phyloP scores from a whole-genome alignment of 2,329 filamentous ascomycete genomes.

The Colletotrichum simmondsii region DNA sequence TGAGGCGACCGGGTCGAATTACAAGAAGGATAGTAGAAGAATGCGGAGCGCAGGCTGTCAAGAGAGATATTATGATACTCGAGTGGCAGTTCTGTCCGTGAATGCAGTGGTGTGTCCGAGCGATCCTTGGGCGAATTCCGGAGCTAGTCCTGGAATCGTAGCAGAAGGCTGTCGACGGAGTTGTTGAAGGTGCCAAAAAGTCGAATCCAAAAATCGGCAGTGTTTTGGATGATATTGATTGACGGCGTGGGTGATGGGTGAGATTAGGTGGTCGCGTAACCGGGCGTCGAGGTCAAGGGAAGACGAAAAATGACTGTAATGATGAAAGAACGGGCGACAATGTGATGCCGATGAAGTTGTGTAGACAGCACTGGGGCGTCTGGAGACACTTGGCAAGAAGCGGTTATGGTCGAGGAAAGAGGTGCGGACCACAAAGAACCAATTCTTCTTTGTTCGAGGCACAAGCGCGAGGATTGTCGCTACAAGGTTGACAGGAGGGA shows the following conservation, averaged over 20 bases:
- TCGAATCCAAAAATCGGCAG: constrained; percentile 40
- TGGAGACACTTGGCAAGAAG: constrained; percentile 5
- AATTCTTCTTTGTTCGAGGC: constrained; percentile 23
- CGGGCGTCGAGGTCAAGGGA: constrained; percentile 32
- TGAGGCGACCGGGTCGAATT: constrained; percentile 35
- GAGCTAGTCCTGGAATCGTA: constrained; percentile 17
- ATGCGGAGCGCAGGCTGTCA: constrained; percentile 23
- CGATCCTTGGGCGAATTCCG: constrained; percentile 20
- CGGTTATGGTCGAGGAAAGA: constrained; percentile 11
- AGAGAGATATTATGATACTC: constrained; percentile 37
- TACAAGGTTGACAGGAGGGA: background rate
- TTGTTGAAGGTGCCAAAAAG: constrained; percentile 45
- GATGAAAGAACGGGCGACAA: constrained; percentile 28
- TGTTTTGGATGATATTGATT: constrained; percentile 32
- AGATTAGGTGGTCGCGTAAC: constrained; percentile 29
- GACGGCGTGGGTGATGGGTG: constrained; percentile 18
- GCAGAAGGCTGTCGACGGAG: constrained; percentile 14
- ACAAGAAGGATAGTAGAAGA: constrained; percentile 33
- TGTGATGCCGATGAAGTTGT: constrained; percentile 16
- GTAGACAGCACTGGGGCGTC: constrained; percentile 16
- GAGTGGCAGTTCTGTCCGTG: background rate
- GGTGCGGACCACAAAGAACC: constrained; percentile 20
- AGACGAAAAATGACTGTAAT: constrained; percentile 27
- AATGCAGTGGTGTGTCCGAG: constrained; percentile 16
- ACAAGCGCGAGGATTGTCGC: background rate